Conservation (phyloP, 2,329 filamentous ascomycete species). For the Chaetothyriales sp. region DNA sequence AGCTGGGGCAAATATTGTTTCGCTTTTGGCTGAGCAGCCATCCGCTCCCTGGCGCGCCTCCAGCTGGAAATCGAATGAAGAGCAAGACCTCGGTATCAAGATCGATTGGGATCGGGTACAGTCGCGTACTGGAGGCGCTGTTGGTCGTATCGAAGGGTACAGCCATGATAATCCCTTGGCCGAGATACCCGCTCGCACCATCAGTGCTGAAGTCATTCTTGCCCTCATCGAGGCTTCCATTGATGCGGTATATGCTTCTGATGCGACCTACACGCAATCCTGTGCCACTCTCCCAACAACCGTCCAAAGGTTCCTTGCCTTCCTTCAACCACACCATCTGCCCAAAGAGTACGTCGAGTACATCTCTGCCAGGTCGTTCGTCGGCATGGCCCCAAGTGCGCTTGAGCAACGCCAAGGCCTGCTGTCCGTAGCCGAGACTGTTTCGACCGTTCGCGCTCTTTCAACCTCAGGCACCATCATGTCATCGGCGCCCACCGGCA, state of each 20-base stretch:
- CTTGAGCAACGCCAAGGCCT: slow-evolving; percentile 3
- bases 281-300: not conserved
- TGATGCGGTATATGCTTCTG: slow-evolving; percentile 30
- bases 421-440: not conserved
- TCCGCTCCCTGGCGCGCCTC: slow-evolving; percentile 27
- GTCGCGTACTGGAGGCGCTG: slow-evolving; percentile 5
- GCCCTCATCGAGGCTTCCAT: slow-evolving; percentile 41
- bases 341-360: slow-evolving; percentile 23
- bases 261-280: slow-evolving; percentile 6
- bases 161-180: slow-evolving; percentile 21
- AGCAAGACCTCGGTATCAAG: slow-evolving; percentile 1
- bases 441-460: not conserved
- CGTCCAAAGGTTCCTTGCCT: slow-evolving; percentile 31
- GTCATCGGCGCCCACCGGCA: not conserved
- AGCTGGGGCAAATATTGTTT: slow-evolving; percentile 29
- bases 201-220: slow-evolving; percentile 46
- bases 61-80: slow-evolving; percentile 24
- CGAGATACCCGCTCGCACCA: slow-evolving; percentile 33
- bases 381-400: slow-evolving; percentile 23
- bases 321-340: slow-evolving; percentile 21
- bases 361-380: slow-evolving; percentile 37
- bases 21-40: slow-evolving; percentile 20
- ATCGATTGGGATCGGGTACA: slow-evolving; percentile 12
- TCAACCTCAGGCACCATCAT: not conserved
- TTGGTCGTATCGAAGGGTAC: slow-evolving; percentile 11